Base-by-base conservation (phyloP, 2,329 filamentous ascomycete species). In the Paradendryphiella salina region DNA sequence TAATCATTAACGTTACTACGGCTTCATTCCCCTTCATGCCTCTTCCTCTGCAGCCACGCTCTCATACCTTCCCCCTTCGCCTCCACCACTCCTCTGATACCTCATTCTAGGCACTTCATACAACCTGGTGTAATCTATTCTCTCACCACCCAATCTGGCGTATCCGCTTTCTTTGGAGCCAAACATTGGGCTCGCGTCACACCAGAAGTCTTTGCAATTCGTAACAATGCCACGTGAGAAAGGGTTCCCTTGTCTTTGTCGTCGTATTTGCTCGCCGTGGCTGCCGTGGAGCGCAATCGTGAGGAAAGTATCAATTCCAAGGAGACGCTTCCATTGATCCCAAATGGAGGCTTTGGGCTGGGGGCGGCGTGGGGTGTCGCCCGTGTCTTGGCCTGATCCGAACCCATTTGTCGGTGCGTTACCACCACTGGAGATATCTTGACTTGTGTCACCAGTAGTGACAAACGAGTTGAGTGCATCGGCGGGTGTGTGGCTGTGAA, bases 161-260 rank as follows among this genome's bases (percentile, higher is more conserved):
- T 81, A 80, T 10, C 92, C 92, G 42, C 83, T 87, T 64, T 89
- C 85, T 50, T 87, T 82, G 63, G 81, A 84, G 9, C 87, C 85
- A 70, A 96, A 93, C 14, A 96, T 73, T 0, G 93, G 88, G 2
- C 89, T 86, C 1, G 89, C 85, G 69, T 97, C 94, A 65, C 89
- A 93, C 90, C 92, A 97, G 72, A 99, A 99, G 73, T 99, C 95
- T 60, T 84, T 87, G 75, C 94, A 99, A 70, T 99, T 99, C 52
- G 86, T 83, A n/a, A 95, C 63, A 32, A 90, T 80, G 6, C 94
- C 94, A 26, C 85, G 81, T 50, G 86, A 93, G 73, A 93, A 99
- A 0, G 92, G 92, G 70, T 97, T 99, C 59, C 80, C 82, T 48
- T 80, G 79, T 57, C 79, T 73, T 64, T 50, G 57, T 52, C 53